Base-by-base conservation (phyloP, 73 alveolate genomes). In the Paramecium sonneborni region DNA sequence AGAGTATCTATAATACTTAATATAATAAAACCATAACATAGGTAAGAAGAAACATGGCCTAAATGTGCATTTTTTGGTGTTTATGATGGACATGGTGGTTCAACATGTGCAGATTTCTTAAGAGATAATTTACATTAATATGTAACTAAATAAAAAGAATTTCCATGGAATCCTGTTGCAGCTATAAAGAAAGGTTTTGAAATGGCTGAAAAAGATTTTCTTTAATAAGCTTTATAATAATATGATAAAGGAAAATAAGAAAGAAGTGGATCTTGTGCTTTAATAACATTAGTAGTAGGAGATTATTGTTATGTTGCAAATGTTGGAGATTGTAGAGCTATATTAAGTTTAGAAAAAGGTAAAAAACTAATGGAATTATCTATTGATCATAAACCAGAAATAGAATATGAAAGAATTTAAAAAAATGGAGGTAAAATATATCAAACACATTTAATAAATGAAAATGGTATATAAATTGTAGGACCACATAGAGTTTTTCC, bases 41-140 rank as follows among this genome's bases (percentile, higher is more conserved):
- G 92, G 57, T 84, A 12, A 1, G 26, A 69, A 18, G 96, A 90
- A 32, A 30, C 28, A 15, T 97, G 99, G 99, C 99, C 99, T 12
- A 95, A 96, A 88, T 92, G 97, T 62, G 96, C 98, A 30, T 98
- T 96, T 95, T 98, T 98, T 92, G 99, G 99, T 8, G 97, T 98
- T 62, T 98, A 96, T 96, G 99, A 98, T 96, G 99, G 99, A 11
- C 99, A 98, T 93, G 99, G 99, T 48, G 99, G 99, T 21, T 96
- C 95, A 32, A 94, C 95, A 3, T 98, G 99, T 92, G 96, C 99
- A 1, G 99, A 98, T 62, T 98, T 92, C 93, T 90, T 98, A 68
- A 96, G 99, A 94, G 99, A 97, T 90, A 92, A 98, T 84, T 88
- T 98, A 67, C 99, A 98, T 94, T 85, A 93, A 43, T 74, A 35